Base-by-base conservation (phyloP, 176 grass and related monocot genomes). In the Oryza glaberrima region DNA sequence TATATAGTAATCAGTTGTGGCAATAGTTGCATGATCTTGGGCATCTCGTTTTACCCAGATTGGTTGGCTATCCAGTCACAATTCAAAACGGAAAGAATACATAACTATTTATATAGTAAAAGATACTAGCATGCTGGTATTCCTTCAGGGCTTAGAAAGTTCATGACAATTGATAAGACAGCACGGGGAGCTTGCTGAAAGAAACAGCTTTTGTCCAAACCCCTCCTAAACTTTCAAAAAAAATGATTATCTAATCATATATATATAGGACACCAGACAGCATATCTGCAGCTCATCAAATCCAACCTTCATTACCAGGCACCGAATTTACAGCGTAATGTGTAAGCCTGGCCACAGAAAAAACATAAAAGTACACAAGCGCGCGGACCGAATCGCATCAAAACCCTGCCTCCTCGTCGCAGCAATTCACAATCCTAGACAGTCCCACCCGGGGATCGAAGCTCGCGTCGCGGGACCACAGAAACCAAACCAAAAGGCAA, bases 351-450 rank as follows among this genome's bases (percentile, higher is more conserved):
- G 13, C 23, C 45, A 64, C 19, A 52, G 58, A 32, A 30, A 52
- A 66, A 63, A 51, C 20, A 65, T 3, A 30, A 28, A 47, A 41
- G 1, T 12, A n/a, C 11, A 34, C 32, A 30, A 73, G 77, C 43
- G 76, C 17, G 10, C 78, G 9, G 68, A 64, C 3, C 70, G 5
- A 41, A 25, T 60, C 35, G 30, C 17, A 75, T 16, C 44, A 75
- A 64, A 68, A 68, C 23, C 61, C 9, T 58, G 13, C 7, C 7
- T 43, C 30, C 4, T 10, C 7, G 45, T 70, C 52, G 23, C 58
- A 45, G 23, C 64, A 60, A 77, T 84, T 77, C n/a, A 56, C 15
- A 77, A 86, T 45, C 71, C 83, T 86, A 56, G 56, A n/a, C 12
- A 67, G 23, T 16, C 30, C 30, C 30, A 32, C n/a, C 22, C 7